These are phyloP conservation scores for Acacia confusa DNA, from an alignment of 306 rosid species.

Conservation along the genomic window DNA sequence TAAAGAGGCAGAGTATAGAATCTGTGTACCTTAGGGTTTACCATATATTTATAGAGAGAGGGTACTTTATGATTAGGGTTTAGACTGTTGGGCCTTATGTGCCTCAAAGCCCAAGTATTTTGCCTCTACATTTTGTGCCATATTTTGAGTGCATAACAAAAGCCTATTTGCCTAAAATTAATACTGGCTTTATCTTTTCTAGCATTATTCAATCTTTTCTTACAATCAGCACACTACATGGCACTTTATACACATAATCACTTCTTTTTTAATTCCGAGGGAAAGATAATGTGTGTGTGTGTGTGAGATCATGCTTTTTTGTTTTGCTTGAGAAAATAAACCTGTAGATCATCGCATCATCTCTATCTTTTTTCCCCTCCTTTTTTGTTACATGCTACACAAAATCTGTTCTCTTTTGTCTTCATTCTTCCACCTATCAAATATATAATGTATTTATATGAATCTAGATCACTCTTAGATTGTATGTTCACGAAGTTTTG, in stretches of 20 bases:
- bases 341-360: not conserved
- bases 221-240: not conserved
- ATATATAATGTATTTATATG: not conserved
- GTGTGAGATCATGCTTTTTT: too few relatives aligned
- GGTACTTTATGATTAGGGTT: too few relatives aligned
- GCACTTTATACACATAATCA: not conserved
- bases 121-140: too few relatives aligned
- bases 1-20: too few relatives aligned
- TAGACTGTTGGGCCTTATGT: too few relatives aligned
- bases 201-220: not conserved
- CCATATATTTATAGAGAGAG: too few relatives aligned
- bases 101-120: too few relatives aligned
- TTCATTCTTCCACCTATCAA: conserved; percentile 10
- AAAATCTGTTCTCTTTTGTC: not conserved
- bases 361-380: not conserved
- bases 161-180: not conserved
- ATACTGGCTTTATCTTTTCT: conserved; percentile 7
- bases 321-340: not conserved
- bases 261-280: not conserved
- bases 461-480: not conserved
- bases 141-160: too few relatives aligned
- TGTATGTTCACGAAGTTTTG: not conserved
- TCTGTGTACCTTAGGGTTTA: too few relatives aligned
- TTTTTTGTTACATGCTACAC: not conserved
- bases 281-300: too few relatives aligned